A percentile compares a stretch with the other conserved stretches of the same genome.
Conservation (phyloP, 768 basidiomycete species). For the Pleurotus salmoneostramineus region DNA sequence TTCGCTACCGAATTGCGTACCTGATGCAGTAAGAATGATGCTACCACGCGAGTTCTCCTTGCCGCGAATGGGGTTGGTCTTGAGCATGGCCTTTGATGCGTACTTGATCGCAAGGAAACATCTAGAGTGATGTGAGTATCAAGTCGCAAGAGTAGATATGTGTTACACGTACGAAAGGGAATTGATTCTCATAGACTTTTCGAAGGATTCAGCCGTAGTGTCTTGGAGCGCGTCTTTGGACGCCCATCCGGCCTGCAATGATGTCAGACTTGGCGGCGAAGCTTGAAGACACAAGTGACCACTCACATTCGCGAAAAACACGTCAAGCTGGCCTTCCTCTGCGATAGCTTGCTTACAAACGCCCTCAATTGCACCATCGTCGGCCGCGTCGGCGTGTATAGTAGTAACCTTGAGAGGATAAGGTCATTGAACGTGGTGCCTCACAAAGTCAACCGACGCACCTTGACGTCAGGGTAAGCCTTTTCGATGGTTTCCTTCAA, state of each 20-base stretch:
- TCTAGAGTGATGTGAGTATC: conserved; percentile 31
- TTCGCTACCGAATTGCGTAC: conserved; percentile 32
- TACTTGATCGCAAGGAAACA: conserved; percentile 89
- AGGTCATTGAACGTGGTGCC: not conserved
- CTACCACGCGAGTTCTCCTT: conserved; percentile 73
- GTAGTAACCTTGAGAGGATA: conserved; percentile 58
- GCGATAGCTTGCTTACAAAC: conserved; percentile 69
- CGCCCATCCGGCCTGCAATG: conserved; percentile 63
- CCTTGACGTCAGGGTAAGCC: conserved; percentile 78
- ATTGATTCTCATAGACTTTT: conserved; percentile 78
- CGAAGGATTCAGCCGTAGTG: conserved; percentile 62
- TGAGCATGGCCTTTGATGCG: conserved; percentile 78
- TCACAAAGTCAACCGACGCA: conserved; percentile 20
- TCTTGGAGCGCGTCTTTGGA: conserved; percentile 40
- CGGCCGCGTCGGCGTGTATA: conserved; percentile 79
- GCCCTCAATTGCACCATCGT: conserved; percentile 61
- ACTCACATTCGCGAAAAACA: conserved; percentile 92
- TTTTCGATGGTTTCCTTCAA: conserved; percentile 65
- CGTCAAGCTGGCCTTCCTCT: conserved; percentile 85
- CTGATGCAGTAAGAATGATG: conserved; percentile 84
- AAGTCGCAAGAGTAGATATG: not conserved
- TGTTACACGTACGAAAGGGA: conserved; percentile 40
- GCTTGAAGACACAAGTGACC: not conserved
- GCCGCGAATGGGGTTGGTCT: conserved; percentile 59
- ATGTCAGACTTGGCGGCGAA: not conserved